Evolutionary conservation across 768 basidiomycete genomes (phyloP).

Genomic region (Coprinopsis strossmayeri): DNA sequence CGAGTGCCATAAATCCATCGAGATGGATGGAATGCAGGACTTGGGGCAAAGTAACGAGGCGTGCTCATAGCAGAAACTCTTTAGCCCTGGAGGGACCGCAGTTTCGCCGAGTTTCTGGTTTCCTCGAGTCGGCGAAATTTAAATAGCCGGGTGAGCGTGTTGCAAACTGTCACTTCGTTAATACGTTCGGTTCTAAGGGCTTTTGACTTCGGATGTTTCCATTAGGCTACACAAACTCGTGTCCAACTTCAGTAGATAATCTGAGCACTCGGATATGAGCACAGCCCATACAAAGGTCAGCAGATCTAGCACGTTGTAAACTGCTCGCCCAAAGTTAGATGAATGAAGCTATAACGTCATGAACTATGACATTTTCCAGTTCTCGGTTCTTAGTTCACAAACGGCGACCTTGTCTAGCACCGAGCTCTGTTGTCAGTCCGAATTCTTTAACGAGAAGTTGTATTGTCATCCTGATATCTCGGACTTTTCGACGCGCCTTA

Average conservation of each 20-base stretch:
- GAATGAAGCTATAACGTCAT: neutral
- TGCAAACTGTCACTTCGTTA: neutral
- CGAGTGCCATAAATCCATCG: neutral
- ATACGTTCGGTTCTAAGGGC: neutral
- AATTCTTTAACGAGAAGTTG: neutral
- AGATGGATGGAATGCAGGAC: neutral
- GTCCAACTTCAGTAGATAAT: neutral
- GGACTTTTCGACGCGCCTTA: neutral
- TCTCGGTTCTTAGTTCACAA: neutral
- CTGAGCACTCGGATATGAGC: neutral
- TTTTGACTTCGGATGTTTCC: neutral
- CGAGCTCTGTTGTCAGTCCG: neutral
- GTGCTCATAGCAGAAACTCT: neutral
- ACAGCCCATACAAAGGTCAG: neutral
- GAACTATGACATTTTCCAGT: no score
- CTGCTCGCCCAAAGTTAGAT: neutral
- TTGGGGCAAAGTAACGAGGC: neutral
- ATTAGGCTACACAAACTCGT: neutral
- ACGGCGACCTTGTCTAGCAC: neutral
- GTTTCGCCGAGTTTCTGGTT: slow-evolving; percentile 2
- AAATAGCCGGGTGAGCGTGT: neutral
- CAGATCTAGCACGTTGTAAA: neutral
- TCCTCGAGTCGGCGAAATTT: slow-evolving; percentile 1
- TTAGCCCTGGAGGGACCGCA: neutral
- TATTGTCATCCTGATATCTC: neutral